A percentile compares a stretch with the other conserved stretches of the same genome.
Evolutionary conservation across 2,329 filamentous ascomycete genomes (phyloP).

Genomic region (Raffaelea ambrosiae): DNA sequence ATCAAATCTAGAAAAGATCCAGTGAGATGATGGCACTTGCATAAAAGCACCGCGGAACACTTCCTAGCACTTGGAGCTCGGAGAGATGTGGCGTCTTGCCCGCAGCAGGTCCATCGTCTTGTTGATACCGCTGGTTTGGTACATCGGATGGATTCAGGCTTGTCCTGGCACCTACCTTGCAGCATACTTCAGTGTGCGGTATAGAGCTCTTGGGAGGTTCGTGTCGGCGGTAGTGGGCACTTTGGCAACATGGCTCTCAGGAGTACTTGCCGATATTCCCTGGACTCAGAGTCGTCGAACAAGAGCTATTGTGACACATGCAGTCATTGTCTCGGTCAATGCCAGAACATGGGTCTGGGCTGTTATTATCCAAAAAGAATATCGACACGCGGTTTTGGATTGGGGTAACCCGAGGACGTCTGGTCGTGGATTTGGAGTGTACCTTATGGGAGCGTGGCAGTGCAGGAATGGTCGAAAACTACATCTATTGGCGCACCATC

Average conservation of each 20-base stretch:
- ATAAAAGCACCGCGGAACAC: conserved; percentile 51
- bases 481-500: conserved; percentile 61
- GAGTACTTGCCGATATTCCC: not conserved
- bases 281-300: not conserved
- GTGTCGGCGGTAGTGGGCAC: conserved; percentile 46
- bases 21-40: conserved; percentile 55
- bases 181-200: conserved; percentile 45
- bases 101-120: conserved; percentile 53
- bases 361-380: conserved; percentile 55
- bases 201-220: conserved; percentile 61
- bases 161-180: conserved; percentile 63
- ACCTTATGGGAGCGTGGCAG: conserved; percentile 56
- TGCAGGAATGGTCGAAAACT: conserved; percentile 67
- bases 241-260: not conserved
- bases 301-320: conserved; percentile 21
- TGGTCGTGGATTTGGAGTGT: conserved; percentile 58
- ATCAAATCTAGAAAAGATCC: conserved; percentile 50
- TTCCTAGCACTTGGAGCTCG: conserved; percentile 49
- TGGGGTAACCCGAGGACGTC: conserved; percentile 53
- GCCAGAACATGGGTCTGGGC: conserved; percentile 59
- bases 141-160: conserved; percentile 61
- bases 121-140: conserved; percentile 57
- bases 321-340: conserved; percentile 43
- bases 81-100: conserved; percentile 49
- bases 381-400: conserved; percentile 49